Base-by-base conservation (phyloP, 2,329 filamentous ascomycete genomes). In the Colletotrichum sp. region DNA sequence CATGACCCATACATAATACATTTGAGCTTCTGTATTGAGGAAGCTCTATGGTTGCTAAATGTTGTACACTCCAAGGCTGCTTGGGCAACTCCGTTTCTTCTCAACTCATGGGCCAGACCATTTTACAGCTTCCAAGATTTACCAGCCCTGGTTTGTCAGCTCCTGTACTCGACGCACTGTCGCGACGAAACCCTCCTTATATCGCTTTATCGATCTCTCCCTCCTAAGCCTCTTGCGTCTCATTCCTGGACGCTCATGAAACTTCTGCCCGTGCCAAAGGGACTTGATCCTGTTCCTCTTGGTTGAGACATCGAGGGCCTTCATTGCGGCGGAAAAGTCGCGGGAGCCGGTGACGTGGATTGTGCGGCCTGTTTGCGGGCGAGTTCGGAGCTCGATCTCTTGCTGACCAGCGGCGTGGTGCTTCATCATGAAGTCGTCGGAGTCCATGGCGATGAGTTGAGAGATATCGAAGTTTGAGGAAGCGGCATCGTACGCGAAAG, bases 141-240 rank as follows among this genome's bases (percentile, higher is more conserved):
- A 98, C 95, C 95, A 97, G 4, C 95, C 95, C 85, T 97, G 95
- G 82, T 88, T 91, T 80, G 91, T 93, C 86, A 98, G 88, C 83
- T 94, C 90, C 81, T 90, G 87, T 8, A 95, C 94, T 79, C 94
- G 88, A 55, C 80, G 82, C 9, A 95, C 90, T 13, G 92, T 91
- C 7, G 89, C 89, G 83, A 87, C 89, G 85, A 97, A 96, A 6
- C 92, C 93, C 36, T 84, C 83, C 88, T 91, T 92, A 85, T 96
- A 97, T 76, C 91, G 90, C 78, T 79, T 86, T 83, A 91, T 89
- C 93, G 94, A 96, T 77, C 95, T 88, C 87, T 93, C 88, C 76
- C 91, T 92, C 83, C 87, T 88, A 79, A 95, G 85, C 80, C 95
- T 90, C 91, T 97, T 98, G 84, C 93, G 90, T 90, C 94, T 95